A percentile compares a stretch with the other conserved stretches of the same genome.
Conservation (phyloP, 164 flowering plant genomes). For the Nelumbo lutea region DNA sequence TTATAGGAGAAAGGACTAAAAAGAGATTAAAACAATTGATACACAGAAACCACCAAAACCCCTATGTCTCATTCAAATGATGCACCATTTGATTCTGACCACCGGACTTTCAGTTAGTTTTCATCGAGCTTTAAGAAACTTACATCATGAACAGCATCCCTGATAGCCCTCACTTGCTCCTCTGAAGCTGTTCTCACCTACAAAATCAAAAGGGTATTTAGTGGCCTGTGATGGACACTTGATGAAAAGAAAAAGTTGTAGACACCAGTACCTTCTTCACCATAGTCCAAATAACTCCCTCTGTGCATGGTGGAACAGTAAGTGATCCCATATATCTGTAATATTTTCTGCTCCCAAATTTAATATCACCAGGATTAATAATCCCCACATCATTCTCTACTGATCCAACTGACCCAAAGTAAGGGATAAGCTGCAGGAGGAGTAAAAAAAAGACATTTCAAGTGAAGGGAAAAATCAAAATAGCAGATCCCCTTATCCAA, state of each 20-base stretch:
- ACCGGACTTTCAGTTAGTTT: too few species aligned
- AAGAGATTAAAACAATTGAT: too few species aligned
- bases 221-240: not conserved
- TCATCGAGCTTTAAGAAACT: conserved; percentile 14
- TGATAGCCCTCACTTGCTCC: conserved; percentile 51
- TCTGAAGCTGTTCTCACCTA: conserved; percentile 65
- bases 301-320: conserved; percentile 72
- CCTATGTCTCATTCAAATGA: too few species aligned
- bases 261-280: conserved; percentile 34
- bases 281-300: conserved; percentile 67
- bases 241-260: not conserved
- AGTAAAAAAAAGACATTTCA: not conserved
- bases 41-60: too few species aligned
- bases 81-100: too few species aligned
- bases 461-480: not conserved
- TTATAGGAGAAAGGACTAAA: too few species aligned
- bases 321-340: conserved; percentile 75
- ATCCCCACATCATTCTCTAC: conserved; percentile 33
- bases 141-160: conserved; percentile 60
- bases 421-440: conserved; percentile 31
- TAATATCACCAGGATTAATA: conserved; percentile 51
- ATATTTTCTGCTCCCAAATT: conserved; percentile 45
- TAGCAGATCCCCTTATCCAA: not conserved
- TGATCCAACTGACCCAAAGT: conserved; percentile 19
- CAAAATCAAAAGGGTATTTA: not conserved